Evolutionary conservation across 306 rosid genomes (phyloP).

Genomic region (Benincasa hispida): DNA sequence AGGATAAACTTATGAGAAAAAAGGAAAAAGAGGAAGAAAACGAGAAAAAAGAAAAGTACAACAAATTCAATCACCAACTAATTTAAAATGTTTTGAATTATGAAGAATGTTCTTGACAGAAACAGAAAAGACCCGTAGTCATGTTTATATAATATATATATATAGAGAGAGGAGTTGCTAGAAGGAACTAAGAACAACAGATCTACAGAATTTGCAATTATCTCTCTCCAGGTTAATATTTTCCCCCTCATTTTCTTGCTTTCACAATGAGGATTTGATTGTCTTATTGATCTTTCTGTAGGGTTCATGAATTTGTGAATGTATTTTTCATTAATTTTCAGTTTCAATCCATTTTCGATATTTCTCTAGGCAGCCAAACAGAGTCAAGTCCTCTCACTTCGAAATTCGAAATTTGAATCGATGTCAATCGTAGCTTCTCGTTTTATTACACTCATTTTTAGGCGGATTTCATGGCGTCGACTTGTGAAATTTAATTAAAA

Average conservation of each 20-base stretch:
- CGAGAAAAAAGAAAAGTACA: neutral
- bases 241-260: neutral
- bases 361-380: conserved; percentile 17
- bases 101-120: neutral
- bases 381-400: neutral
- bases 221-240: neutral
- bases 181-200: neutral
- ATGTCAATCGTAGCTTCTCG: neutral
- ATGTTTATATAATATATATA: neutral
- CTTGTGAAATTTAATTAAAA: neutral
- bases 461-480: neutral
- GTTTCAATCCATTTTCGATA: neutral
- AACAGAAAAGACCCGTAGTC: neutral
- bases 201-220: neutral
- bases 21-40: too few relatives aligned
- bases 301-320: neutral
- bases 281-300: neutral
- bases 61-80: neutral
- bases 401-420: neutral
- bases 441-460: neutral
- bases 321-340: neutral
- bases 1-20: neutral
- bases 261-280: neutral
- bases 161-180: neutral
- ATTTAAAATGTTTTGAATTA: neutral